Evolutionary conservation across 2,329 filamentous ascomycete species (phyloP), one percentile per base, ranked within the genome.

Genomic region (Microcera coccophila): DNA sequence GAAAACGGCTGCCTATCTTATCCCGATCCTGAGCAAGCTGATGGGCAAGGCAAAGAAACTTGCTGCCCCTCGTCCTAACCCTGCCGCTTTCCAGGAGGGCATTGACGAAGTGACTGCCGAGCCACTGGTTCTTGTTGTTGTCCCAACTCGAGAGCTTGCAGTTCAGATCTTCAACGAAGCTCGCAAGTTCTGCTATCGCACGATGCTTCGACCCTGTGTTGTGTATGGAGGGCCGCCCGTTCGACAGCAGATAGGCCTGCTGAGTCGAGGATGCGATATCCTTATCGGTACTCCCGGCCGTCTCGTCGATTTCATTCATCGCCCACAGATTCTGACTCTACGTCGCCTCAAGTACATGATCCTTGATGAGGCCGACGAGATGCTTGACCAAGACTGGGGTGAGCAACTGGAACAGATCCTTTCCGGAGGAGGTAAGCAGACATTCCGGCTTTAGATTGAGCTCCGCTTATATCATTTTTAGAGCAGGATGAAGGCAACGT

Each of bases 31-130:
- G 39, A 95, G 90, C 47, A 85, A 87, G 63, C 70, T 98, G 17
- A 96, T 97, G 89, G 93, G 93, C 19, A 97, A 97, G 69, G 89
- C 87, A 5, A 93, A 90, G 69, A 90, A 90, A 67, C 71, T 96
- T 5, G 84, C 84, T 1, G 90, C 87, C 4, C 76, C 81, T 34
- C 85, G 90, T 4, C 89, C 90, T 0, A 82, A 84, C 49, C 73
- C 79, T 0, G 63, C 65, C 1, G 73, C 68, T 0, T 84, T 81
- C 57, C 68, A 78, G 10, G 65, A 75, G 3, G 68, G 68, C 2
- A 21, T 66, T 2, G 66, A 72, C 14, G 58, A 54, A 16, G 78
- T 87, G 29, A 79, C 80, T 33, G 91, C 90, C 7, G 90, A 97
- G 71, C 93, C 93, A 4, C 69, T 98, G 5, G 86, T 97, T 0